Evolutionary conservation across 192 early-diverging fungal genomes (phyloP).

Genomic region (Oehlia diaphana): DNA sequence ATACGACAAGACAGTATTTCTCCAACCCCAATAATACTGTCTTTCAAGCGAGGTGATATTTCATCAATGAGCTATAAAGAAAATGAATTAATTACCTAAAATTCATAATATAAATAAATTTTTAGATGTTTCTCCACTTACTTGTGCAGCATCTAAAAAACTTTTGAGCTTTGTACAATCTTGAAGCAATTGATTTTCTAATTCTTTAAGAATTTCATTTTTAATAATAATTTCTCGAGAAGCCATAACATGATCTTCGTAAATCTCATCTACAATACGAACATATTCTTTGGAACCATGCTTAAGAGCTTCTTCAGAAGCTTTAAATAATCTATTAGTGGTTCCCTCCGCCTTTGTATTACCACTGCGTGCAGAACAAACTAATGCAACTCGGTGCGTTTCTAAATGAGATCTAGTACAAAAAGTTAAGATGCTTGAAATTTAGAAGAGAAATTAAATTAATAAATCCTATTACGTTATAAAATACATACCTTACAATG

Average conservation of each 20-base stretch:
- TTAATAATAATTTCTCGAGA: constrained; percentile 57
- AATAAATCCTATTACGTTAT: not conserved
- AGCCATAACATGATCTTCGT: constrained; percentile 76
- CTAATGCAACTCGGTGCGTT: constrained; percentile 80
- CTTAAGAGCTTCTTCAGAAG: constrained; percentile 71
- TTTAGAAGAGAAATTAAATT: too few species aligned
- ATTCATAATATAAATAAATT: not conserved
- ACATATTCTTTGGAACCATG: constrained; percentile 68
- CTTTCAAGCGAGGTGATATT: constrained; percentile 92
- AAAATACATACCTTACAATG: constrained; percentile 79
- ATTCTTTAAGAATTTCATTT: constrained; percentile 48
- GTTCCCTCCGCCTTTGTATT: constrained; percentile 88
- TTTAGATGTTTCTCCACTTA: constrained; percentile 29
- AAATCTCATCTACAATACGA: constrained; percentile 81
- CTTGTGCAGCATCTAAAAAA: constrained; percentile 92
- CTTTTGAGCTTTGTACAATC: constrained; percentile 78
- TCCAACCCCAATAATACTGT: constrained; percentile 92
- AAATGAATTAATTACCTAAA: not conserved
- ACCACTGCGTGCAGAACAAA: constrained; percentile 93
- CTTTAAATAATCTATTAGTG: constrained; percentile 77
- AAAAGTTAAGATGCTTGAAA: not conserved
- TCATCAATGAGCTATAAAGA: constrained; percentile 80
- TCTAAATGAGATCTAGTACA: constrained; percentile 63
- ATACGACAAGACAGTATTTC: constrained; percentile 93
- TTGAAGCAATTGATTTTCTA: constrained; percentile 65